phyloP scores from a whole-genome alignment of 2,329 filamentous ascomycete genomes.

The Hymenoscyphus occultus region DNA sequence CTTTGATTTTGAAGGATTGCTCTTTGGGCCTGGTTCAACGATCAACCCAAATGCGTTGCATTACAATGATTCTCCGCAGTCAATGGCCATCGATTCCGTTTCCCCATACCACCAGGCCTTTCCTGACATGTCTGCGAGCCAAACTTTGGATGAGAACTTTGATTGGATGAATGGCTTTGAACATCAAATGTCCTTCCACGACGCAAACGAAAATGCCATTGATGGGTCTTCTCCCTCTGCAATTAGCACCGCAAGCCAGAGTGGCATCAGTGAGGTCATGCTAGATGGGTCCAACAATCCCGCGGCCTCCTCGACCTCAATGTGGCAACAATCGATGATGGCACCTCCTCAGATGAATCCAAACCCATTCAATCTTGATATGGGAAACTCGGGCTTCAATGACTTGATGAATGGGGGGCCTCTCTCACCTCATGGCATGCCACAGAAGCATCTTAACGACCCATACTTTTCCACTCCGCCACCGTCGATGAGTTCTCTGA shows the following conservation, averaged over 20 bases:
- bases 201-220: slow-evolving; percentile 72
- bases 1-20: slow-evolving; percentile 65
- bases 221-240: slow-evolving; percentile 94
- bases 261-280: slow-evolving; percentile 87
- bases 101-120: slow-evolving; percentile 59
- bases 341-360: slow-evolving; percentile 63
- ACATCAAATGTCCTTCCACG: slow-evolving; percentile 68
- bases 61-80: slow-evolving; percentile 74
- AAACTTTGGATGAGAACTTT: slow-evolving; percentile 72
- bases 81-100: slow-evolving; percentile 58
- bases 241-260: slow-evolving; percentile 92
- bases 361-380: slow-evolving; percentile 71
- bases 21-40: slow-evolving; percentile 64
- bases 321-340: slow-evolving; percentile 70
- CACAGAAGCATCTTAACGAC: slow-evolving; percentile 69
- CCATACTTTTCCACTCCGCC: slow-evolving; percentile 77
- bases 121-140: slow-evolving; percentile 55
- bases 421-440: slow-evolving; percentile 72
- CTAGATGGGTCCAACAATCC: slow-evolving; percentile 74
- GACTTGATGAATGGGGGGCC: slow-evolving; percentile 71
- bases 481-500: slow-evolving; percentile 69
- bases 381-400: slow-evolving; percentile 70
- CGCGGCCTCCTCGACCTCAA: slow-evolving; percentile 51
- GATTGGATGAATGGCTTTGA: slow-evolving; percentile 86
- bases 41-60: slow-evolving; percentile 76